Base-by-base conservation (phyloP, 768 basidiomycete genomes). In the Ramaria sp. region DNA sequence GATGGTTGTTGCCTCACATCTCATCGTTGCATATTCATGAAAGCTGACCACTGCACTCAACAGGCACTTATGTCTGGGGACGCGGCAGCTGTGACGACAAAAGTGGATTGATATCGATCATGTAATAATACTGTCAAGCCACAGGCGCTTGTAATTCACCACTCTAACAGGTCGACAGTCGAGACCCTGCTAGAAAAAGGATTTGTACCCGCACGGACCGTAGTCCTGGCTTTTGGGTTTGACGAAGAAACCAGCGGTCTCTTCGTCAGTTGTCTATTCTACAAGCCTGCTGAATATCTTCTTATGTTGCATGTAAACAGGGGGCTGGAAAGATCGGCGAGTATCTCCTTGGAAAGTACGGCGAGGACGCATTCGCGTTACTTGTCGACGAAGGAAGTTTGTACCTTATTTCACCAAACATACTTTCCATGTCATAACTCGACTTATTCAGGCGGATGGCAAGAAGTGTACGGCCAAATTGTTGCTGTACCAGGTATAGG, bases 331-430 rank as follows among this genome's bases (percentile, higher is more conserved):
- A 63, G 2, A 70, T 83, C n/a, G 70, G 70, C 0, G 33, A 65
- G 5, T 66, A 71, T 42, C 67, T 96, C 31, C 66, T 80, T 48
- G 62, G 74, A 2, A 75, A 72, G 15, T 94, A 88, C 65, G 92
- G 91, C 37, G 66, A 78, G 59, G 69, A 91, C 63, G 78, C 80
- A 4, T 82, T 91, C 65, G 81, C 87, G 0, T 75, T 95, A 65
- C 68, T 96, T 46, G 75, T 97, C 34, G 94, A 97, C 64, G 94
- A 97, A 73, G 92, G 93, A 34, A 80, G 89, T 83, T 67, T 63
- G 72, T 67, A 27, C 34, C 12, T 11, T 39, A 20, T 13, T 10
- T 45, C 7, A 58, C 37, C 59, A 47, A 33, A 7, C 34, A 20
- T 13, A 13, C 38, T 34, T 2, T n/a, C 45, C 12, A 27, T 45